phyloP scores from a whole-genome alignment of 2,329 filamentous ascomycete species.

The Trichoderma koningiopsis region DNA sequence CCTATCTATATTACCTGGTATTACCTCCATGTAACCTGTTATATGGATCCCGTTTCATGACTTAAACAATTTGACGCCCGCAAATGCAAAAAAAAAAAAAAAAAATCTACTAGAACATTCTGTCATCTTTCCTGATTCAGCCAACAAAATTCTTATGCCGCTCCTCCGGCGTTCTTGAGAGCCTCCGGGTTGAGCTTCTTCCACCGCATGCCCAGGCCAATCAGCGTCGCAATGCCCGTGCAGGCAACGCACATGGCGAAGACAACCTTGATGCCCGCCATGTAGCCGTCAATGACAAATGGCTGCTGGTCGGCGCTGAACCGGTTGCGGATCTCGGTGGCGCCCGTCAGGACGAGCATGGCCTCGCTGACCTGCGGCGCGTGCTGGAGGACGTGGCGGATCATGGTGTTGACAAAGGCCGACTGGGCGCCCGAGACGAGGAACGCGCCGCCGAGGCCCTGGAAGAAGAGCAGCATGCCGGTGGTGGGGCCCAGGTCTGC shows the following conservation, averaged over 20 bases:
- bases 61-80: constrained; percentile 1
- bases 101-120: background rate
- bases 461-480: constrained; percentile 50
- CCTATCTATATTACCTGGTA: background rate
- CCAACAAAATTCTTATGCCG: constrained; percentile 33
- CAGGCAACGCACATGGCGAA: constrained; percentile 60
- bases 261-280: constrained; percentile 62
- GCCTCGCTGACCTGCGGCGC: constrained; percentile 43
- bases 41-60: background rate
- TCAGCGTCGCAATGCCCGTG: constrained; percentile 43
- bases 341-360: constrained; percentile 47
- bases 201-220: constrained; percentile 43
- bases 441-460: constrained; percentile 54
- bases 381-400: constrained; percentile 38
- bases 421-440: constrained; percentile 53
- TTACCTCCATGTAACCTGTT: background rate
- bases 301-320: constrained; percentile 53
- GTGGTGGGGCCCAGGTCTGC: constrained; percentile 51
- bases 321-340: constrained; percentile 57
- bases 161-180: constrained; percentile 33
- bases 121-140: background rate
- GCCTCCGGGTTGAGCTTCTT: constrained; percentile 40
- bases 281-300: constrained; percentile 63
- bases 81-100: constrained; percentile 6
- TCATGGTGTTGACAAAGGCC: constrained; percentile 50